Percentiles rank a stretch among this genome's conserved stretches.
Conservation (phyloP, 1,139 yeast genomes). For the Suhomyces taliae region DNA sequence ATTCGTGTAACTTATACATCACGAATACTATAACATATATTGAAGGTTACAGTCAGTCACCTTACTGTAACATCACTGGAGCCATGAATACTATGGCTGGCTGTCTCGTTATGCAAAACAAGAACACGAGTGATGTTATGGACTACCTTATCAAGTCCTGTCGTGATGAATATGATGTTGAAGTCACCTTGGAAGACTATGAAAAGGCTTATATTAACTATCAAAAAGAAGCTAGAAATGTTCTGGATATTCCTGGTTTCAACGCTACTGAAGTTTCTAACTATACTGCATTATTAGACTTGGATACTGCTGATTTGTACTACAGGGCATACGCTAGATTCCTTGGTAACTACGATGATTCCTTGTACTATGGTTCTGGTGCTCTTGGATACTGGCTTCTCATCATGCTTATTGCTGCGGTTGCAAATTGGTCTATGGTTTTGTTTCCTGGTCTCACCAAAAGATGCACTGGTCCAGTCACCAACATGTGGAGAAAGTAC, state of each 20-base stretch:
- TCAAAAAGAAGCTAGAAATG: slow-evolving; percentile 18
- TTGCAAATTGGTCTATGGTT: slow-evolving; percentile 40
- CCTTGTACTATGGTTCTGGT: slow-evolving; percentile 51
- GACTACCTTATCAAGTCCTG: slow-evolving; percentile 12
- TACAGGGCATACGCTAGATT: slow-evolving; percentile 26
- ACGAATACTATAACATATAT: slow-evolving; percentile 27
- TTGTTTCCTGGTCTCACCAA: slow-evolving; percentile 28
- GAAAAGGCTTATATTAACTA: slow-evolving; percentile 19
- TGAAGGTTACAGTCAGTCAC: slow-evolving; percentile 11
- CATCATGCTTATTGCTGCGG: slow-evolving; percentile 39
- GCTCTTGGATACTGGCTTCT: slow-evolving; percentile 50
- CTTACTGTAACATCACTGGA: slow-evolving; percentile 15
- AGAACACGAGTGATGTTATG: not conserved
- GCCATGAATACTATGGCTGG: slow-evolving; percentile 18
- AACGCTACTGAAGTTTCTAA: slow-evolving; percentile 21
- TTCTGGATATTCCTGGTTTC: slow-evolving; percentile 22
- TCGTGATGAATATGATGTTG: slow-evolving; percentile 9
- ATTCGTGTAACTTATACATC: slow-evolving; percentile 22
- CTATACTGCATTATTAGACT: slow-evolving; percentile 25
- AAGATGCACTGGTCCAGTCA: slow-evolving; percentile 22
- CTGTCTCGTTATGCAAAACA: slow-evolving; percentile 10
- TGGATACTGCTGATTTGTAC: slow-evolving; percentile 14
- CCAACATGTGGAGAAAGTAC: slow-evolving; percentile 29
- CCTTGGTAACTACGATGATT: slow-evolving; percentile 34
- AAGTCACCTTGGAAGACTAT: slow-evolving; percentile 18